Conservation (phyloP, 768 basidiomycete species). For the Rhizopogon salebrosus region DNA sequence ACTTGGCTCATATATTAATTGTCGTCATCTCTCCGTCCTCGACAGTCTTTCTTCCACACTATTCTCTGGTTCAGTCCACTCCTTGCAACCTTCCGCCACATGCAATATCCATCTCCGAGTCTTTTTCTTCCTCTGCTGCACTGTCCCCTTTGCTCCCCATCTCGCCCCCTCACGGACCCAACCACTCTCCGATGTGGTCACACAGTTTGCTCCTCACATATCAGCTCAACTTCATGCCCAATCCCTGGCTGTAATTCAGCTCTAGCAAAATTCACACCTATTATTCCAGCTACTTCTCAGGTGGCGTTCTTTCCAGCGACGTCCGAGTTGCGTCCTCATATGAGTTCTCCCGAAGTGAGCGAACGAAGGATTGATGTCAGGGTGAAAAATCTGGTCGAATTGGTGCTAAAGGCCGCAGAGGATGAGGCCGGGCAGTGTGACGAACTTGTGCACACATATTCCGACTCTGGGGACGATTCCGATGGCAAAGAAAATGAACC, state of each 20-base stretch:
- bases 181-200: constrained; percentile 78
- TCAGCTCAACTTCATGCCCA: constrained; percentile 28
- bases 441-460: constrained; percentile 17
- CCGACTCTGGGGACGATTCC: constrained; percentile 26
- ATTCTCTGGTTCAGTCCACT: neutral
- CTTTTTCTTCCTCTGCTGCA: constrained; percentile 34
- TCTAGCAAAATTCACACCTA: constrained; percentile 20
- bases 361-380: constrained; percentile 44
- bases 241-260: constrained; percentile 28
- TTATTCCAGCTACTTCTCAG: constrained; percentile 37
- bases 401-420: constrained; percentile 28
- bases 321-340: constrained; percentile 12
- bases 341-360: neutral
- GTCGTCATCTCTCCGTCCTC: neutral
- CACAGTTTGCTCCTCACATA: constrained; percentile 64
- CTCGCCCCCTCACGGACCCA: constrained; percentile 36
- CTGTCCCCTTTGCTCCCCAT: constrained; percentile 50
- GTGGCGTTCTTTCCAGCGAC: constrained; percentile 33
- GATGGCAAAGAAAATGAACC: constrained; percentile 17
- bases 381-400: constrained; percentile 47
- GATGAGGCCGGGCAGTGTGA: constrained; percentile 6
- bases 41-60: neutral
- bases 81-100: neutral
- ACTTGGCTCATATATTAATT: neutral
- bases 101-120: neutral